Percentiles rank a stretch among this genome's conserved stretches.
Conservation (phyloP, 345 rosid species). For the Populus tremula region DNA sequence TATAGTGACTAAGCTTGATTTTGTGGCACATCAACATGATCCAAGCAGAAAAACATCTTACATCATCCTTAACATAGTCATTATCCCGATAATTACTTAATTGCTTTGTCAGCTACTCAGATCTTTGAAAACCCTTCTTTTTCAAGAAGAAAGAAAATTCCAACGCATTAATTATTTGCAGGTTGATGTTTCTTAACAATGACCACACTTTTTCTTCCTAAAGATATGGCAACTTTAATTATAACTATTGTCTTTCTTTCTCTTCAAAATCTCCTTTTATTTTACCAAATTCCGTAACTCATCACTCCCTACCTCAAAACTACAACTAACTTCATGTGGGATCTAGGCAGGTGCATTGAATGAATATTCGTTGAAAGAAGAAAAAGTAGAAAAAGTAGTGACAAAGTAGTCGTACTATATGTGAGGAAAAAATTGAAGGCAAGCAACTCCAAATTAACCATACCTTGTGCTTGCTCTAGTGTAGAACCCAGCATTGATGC, state of each 20-base stretch:
- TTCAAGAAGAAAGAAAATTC: no score
- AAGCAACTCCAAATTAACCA: constrained; percentile 11
- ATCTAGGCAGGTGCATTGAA: neutral
- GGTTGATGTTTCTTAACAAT: no score
- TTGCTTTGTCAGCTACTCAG: no score
- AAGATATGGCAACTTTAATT: neutral
- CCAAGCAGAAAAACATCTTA: neutral
- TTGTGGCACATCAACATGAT: neutral
- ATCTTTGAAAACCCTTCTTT: no score
- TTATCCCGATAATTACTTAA: no score
- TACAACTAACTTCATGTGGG: neutral
- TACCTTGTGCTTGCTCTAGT: constrained; percentile 72
- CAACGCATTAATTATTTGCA: no score
- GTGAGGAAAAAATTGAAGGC: neutral
- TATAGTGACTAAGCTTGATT: no score
- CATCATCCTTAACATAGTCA: neutral
- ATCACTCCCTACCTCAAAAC: neutral
- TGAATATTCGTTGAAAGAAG: neutral
- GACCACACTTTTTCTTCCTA: neutral
- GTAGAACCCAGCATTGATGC: constrained; percentile 97
- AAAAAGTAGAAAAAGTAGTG: neutral
- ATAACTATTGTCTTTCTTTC: neutral
- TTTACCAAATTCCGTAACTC: neutral
- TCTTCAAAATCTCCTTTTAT: neutral
- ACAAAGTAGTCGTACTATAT: neutral